A percentile compares a stretch with the other conserved stretches of the same genome.
These are phyloP conservation scores for Toxicodendron radicans DNA, from an alignment of 345 rosid genomes.

Conservation along the genomic window DNA sequence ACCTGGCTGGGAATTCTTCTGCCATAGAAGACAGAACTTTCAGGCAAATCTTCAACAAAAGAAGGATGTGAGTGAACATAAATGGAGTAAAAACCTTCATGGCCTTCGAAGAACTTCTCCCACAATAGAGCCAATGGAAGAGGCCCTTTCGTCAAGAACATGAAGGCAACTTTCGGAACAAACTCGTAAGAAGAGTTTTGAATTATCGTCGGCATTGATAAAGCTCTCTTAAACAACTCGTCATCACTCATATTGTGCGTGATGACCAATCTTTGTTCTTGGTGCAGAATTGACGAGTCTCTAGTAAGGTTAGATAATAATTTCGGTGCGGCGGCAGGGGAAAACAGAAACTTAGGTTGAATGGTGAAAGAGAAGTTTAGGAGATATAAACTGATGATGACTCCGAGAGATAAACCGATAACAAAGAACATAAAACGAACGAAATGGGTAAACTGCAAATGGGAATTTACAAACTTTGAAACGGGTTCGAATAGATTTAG, in stretches of 20 bases:
- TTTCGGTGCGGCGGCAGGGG: neutral
- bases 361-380: slow-evolving; percentile 22
- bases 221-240: slow-evolving; percentile 55
- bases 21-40: slow-evolving; percentile 53
- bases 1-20: slow-evolving; percentile 83
- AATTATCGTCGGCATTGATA: slow-evolving; percentile 28
- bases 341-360: neutral
- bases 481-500: slow-evolving; percentile 20
- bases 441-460: slow-evolving; percentile 16
- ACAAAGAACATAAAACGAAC: slow-evolving; percentile 30
- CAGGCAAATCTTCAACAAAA: slow-evolving; percentile 38
- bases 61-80: slow-evolving; percentile 72
- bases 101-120: slow-evolving; percentile 70
- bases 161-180: slow-evolving; percentile 62
- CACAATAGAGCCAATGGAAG: slow-evolving; percentile 69
- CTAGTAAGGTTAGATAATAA: neutral
- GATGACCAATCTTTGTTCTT: slow-evolving; percentile 8
- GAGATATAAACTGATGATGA: slow-evolving; percentile 34
- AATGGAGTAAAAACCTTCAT: slow-evolving; percentile 61
- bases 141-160: slow-evolving; percentile 67
- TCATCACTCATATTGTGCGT: slow-evolving; percentile 63
- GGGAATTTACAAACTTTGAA: slow-evolving; percentile 15
- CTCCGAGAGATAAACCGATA: slow-evolving; percentile 44
- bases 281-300: no score
- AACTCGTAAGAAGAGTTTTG: slow-evolving; percentile 14